A percentile compares a stretch with the other conserved stretches of the same genome.
Conservation (phyloP, 306 rosid genomes). For the Quercus bicolor region DNA sequence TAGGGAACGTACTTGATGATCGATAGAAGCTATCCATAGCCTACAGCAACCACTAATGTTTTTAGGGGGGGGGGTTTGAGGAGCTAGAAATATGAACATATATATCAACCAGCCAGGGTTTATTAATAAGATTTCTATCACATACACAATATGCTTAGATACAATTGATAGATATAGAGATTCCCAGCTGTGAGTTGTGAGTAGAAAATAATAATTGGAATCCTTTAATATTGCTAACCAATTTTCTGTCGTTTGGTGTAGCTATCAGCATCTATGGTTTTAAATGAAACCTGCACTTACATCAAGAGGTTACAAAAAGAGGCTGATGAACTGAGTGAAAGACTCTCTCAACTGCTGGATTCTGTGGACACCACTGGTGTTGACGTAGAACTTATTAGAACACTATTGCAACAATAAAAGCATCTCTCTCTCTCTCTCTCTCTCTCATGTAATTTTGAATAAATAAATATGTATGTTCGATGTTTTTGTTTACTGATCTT, state of each 20-base stretch:
- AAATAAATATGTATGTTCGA: neutral
- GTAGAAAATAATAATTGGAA: neutral
- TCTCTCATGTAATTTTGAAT: neutral
- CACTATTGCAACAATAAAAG: conserved; percentile 3
- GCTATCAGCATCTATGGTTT: conserved; percentile 22
- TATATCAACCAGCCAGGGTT: neutral
- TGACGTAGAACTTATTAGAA: conserved; percentile 23
- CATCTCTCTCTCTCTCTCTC: neutral
- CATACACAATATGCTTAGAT: neutral
- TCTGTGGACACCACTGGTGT: conserved; percentile 23
- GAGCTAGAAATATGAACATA: neutral
- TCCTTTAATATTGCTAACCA: neutral
- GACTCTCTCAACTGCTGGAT: conserved; percentile 32
- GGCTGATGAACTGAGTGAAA: conserved; percentile 34
- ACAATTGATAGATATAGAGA: neutral
- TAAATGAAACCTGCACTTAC: conserved; percentile 42
- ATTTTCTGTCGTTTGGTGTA: conserved; percentile 7
- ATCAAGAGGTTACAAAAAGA: conserved; percentile 38
- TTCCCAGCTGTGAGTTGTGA: too few species aligned
- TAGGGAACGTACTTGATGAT: too few species aligned
- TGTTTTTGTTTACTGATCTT: neutral
- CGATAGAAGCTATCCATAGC: too few species aligned
- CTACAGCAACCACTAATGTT: too few species aligned
- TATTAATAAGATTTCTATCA: neutral
- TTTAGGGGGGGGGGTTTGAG: too few species aligned